These are phyloP conservation scores for Sporothrix protearum DNA, from an alignment of 2,329 filamentous ascomycete species.

Conservation along the genomic window DNA sequence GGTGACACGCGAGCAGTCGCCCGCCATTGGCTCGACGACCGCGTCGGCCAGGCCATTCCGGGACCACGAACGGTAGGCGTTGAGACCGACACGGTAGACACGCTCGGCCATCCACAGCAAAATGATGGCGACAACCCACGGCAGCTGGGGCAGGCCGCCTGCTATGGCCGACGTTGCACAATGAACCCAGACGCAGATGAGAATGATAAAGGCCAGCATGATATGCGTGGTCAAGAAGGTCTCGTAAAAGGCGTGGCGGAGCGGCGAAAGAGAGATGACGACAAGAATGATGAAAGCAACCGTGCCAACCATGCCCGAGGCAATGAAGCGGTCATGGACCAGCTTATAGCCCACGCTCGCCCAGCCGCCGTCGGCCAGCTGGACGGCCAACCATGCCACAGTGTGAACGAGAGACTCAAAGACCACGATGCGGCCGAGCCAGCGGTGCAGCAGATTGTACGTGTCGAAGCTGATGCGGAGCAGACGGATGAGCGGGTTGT, in stretches of 20 bases:
- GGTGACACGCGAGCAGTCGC: conserved; percentile 67
- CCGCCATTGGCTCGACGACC: conserved; percentile 63
- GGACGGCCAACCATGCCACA: conserved; percentile 69
- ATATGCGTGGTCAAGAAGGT: conserved; percentile 90
- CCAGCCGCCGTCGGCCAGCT: conserved; percentile 62
- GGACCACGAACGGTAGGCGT: conserved; percentile 65
- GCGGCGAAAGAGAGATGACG: conserved; percentile 68
- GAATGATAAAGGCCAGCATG: conserved; percentile 62
- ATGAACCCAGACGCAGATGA: conserved; percentile 76
- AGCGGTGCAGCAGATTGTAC: conserved; percentile 86
- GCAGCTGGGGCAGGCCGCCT: conserved; percentile 65
- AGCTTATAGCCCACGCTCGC: conserved; percentile 54
- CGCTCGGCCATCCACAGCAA: conserved; percentile 71
- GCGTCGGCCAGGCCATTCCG: conserved; percentile 59
- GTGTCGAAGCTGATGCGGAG: conserved; percentile 92
- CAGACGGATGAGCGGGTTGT: conserved; percentile 82
- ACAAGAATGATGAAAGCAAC: conserved; percentile 63
- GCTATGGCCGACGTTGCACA: conserved; percentile 62
- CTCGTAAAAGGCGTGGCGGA: conserved; percentile 95
- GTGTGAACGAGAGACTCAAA: conserved; percentile 68
- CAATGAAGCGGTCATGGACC: conserved; percentile 59
- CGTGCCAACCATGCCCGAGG: conserved; percentile 52
- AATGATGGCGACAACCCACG: conserved; percentile 71
- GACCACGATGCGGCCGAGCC: conserved; percentile 73
- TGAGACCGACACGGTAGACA: conserved; percentile 56